Conservation (phyloP, 148 eudicot species). For the Nepenthes mirabilis region DNA sequence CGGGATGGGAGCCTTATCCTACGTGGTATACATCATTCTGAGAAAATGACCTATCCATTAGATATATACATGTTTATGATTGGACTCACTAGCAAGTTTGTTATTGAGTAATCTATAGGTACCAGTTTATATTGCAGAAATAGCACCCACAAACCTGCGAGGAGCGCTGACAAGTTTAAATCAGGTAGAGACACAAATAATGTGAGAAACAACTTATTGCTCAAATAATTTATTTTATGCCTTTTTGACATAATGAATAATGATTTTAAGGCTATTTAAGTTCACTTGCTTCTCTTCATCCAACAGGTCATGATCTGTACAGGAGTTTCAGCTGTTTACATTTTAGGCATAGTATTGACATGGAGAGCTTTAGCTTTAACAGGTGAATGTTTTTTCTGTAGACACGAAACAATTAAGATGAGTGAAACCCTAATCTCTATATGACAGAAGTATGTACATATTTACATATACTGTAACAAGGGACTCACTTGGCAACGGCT, state of each 20-base stretch:
- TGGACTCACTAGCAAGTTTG: background rate
- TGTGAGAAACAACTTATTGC: background rate
- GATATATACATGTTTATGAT: background rate
- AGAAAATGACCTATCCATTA: background rate
- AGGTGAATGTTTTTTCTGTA: slow-evolving; percentile 25
- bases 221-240: background rate
- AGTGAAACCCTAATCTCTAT: background rate
- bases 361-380: slow-evolving; percentile 81
- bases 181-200: slow-evolving; percentile 39
- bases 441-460: background rate
- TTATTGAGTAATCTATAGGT: slow-evolving; percentile 31
- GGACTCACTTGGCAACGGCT: slow-evolving; percentile 7
- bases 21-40: slow-evolving; percentile 41
- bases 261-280: background rate
- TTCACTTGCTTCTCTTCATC: background rate
- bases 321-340: slow-evolving; percentile 81
- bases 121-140: slow-evolving; percentile 86
- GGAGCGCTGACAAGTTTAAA: slow-evolving; percentile 80
- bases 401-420: background rate
- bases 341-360: slow-evolving; percentile 57
- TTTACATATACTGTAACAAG: background rate
- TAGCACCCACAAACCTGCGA: slow-evolving; percentile 79
- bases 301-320: slow-evolving; percentile 67
- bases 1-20: slow-evolving; percentile 95
- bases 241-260: background rate